Conservation (phyloP, 306 rosid genomes). For the Trichosanthes truncata region DNA sequence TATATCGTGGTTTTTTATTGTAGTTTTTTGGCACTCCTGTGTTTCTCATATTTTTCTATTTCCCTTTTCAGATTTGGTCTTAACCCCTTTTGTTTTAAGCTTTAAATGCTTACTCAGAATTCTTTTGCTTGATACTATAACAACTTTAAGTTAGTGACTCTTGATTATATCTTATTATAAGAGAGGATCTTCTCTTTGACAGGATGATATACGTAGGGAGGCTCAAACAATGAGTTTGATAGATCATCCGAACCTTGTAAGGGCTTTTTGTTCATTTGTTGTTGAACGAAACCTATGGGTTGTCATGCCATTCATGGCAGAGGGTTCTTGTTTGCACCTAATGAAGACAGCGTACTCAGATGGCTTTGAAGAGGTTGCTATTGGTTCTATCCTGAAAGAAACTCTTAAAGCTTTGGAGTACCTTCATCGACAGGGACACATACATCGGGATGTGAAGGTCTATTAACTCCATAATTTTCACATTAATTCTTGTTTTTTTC, state of each 20-base stretch:
- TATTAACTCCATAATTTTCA: not conserved
- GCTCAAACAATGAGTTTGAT: slow-evolving; percentile 94
- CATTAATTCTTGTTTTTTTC: not conserved
- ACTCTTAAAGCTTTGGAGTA: slow-evolving; percentile 85
- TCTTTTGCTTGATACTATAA: not conserved
- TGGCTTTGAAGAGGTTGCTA: slow-evolving; percentile 83
- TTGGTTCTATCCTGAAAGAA: slow-evolving; percentile 73
- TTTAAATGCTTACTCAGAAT: not conserved
- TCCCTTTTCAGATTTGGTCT: not conserved
- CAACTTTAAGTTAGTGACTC: not conserved
- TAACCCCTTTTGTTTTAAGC: not conserved
- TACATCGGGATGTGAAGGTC: slow-evolving; percentile 93
- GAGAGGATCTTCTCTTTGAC: slow-evolving; percentile 3
- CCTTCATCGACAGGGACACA: slow-evolving; percentile 88
- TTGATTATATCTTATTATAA: not conserved
- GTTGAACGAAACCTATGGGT: slow-evolving; percentile 86
- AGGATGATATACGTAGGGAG: slow-evolving; percentile 78
- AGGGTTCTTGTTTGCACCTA: slow-evolving; percentile 93
- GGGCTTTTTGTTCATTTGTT: slow-evolving; percentile 81
- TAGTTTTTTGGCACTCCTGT: not conserved
- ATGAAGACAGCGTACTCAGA: slow-evolving; percentile 84
- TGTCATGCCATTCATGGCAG: slow-evolving; percentile 89
- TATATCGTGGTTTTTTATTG: not conserved
- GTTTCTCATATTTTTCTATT: not conserved
- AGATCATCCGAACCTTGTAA: slow-evolving; percentile 81